A percentile compares a stretch with the other conserved stretches of the same genome.
Conservation (phyloP, 1,284 basidiomycete species). For the Porogramme epimiltina region DNA sequence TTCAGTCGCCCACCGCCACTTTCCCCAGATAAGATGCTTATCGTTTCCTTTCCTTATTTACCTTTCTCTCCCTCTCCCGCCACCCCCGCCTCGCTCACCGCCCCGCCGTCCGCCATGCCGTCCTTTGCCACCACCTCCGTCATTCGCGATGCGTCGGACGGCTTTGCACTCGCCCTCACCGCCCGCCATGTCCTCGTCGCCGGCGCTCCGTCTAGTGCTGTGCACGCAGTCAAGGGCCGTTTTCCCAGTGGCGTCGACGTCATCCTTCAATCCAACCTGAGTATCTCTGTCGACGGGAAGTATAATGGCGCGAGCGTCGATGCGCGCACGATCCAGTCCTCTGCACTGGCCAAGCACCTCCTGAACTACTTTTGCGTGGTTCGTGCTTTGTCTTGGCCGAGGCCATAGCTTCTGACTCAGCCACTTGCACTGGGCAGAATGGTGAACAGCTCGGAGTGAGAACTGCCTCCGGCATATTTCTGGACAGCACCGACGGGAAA, state of each 20-base stretch:
- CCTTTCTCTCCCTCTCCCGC: not conserved
- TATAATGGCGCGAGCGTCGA: constrained; percentile 45
- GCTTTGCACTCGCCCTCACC: constrained; percentile 34
- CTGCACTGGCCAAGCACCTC: constrained; percentile 53
- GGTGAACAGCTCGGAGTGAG: constrained; percentile 54
- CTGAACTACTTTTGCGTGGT: constrained; percentile 53
- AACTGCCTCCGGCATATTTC: constrained; percentile 50
- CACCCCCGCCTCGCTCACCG: not conserved
- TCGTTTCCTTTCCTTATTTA: constrained; percentile 8
- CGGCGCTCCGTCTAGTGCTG: constrained; percentile 36
- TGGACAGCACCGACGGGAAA: constrained; percentile 46
- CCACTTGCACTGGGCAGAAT: constrained; percentile 46
- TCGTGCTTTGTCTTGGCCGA: constrained; percentile 22
- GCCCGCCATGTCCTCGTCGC: constrained; percentile 41
- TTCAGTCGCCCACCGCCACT: constrained; percentile 18
- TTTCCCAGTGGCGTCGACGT: constrained; percentile 54
- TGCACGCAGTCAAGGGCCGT: constrained; percentile 36
- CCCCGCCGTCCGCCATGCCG: constrained; percentile 34
- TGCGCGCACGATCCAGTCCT: constrained; percentile 43
- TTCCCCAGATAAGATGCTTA: constrained; percentile 19
- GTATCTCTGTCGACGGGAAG: constrained; percentile 54
- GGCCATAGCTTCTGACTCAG: constrained; percentile 3
- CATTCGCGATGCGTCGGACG: constrained; percentile 34
- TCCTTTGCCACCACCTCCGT: constrained; percentile 36
- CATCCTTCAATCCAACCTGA: constrained; percentile 49